Evolutionary conservation across 768 basidiomycete species (phyloP).

Genomic region (Coprinellus aureogranulatus): DNA sequence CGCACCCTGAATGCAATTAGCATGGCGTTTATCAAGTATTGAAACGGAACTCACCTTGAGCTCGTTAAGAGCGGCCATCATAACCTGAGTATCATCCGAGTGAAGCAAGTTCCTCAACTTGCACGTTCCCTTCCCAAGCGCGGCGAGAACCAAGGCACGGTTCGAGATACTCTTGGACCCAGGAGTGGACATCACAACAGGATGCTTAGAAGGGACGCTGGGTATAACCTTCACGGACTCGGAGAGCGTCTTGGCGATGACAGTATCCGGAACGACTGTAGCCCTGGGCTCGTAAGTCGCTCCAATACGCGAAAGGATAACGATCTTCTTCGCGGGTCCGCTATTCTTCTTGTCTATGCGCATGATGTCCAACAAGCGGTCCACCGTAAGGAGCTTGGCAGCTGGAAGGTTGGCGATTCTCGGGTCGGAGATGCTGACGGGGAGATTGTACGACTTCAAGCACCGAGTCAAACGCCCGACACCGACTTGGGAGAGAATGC

Average conservation of each 20-base stretch:
- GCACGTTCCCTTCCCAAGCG: constrained; percentile 86
- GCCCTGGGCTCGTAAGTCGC: constrained; percentile 91
- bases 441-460: constrained; percentile 88
- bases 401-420: constrained; percentile 71
- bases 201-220: constrained; percentile 57
- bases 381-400: constrained; percentile 70
- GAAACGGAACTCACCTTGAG: constrained; percentile 59
- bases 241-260: constrained; percentile 79
- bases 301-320: constrained; percentile 87
- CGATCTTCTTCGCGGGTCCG: constrained; percentile 89
- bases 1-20: constrained; percentile 61
- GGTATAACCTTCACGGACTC: constrained; percentile 77
- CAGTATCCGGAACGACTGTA: constrained; percentile 74
- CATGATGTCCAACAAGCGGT: constrained; percentile 90
- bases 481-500: constrained; percentile 85
- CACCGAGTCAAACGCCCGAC: constrained; percentile 87
- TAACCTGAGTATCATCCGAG: constrained; percentile 97
- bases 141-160: constrained; percentile 88
- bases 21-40: neutral
- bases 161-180: constrained; percentile 98
- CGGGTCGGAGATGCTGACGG: constrained; percentile 76
- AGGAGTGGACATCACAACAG: constrained; percentile 80
- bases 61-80: constrained; percentile 92
- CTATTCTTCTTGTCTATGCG: constrained; percentile 97
- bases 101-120: constrained; percentile 87